Conservation (phyloP, 805 yeast genomes). For the Kodamaea neixiangensis region DNA sequence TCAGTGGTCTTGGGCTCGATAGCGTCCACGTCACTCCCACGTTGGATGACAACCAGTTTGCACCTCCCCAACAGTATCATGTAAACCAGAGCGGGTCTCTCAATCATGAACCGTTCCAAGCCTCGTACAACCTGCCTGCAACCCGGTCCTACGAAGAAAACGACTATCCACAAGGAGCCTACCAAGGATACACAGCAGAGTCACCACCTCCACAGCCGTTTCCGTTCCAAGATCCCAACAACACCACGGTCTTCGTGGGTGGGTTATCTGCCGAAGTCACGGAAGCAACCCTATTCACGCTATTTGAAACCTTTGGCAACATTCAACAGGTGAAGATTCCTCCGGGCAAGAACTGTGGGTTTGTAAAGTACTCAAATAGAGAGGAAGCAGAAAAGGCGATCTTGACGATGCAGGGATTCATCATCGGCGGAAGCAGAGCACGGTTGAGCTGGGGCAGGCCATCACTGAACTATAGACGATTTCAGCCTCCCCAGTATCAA, state of each 20-base stretch:
- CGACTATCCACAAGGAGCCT: background rate
- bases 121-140: background rate
- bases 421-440: conserved; percentile 79
- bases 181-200: background rate
- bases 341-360: conserved; percentile 83
- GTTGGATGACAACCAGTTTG: background rate
- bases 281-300: conserved; percentile 58
- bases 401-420: conserved; percentile 85
- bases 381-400: conserved; percentile 86
- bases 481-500: conserved; percentile 20
- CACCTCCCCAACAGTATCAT: background rate
- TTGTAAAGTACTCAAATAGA: conserved; percentile 77
- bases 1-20: background rate
- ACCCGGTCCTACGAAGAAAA: background rate
- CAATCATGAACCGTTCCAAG: background rate
- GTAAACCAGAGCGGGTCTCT: background rate
- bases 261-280: conserved; percentile 66
- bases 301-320: conserved; percentile 75
- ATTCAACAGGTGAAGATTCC: conserved; percentile 74
- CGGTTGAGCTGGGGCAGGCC: conserved; percentile 86
- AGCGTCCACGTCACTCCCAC: background rate
- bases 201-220: background rate
- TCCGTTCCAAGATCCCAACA: conserved; percentile 49
- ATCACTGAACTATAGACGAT: conserved; percentile 33
- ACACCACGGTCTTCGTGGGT: conserved; percentile 79